Evolutionary conservation across 1,139 yeast genomes (phyloP).

Genomic region (Eremothecium sinecaudum): DNA sequence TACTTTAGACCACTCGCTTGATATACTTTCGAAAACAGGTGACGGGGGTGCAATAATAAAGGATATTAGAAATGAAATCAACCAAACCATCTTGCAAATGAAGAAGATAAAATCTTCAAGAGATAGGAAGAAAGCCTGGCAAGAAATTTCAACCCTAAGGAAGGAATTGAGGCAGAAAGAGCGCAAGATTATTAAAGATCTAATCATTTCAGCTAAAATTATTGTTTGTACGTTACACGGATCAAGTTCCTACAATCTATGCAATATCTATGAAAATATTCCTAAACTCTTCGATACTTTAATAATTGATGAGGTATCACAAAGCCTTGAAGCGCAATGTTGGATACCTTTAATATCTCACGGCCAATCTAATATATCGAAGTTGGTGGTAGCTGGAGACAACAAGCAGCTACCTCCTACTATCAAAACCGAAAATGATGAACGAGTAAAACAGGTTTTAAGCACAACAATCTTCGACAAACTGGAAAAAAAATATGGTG

Average conservation of each 20-base stretch:
- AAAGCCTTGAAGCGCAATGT: conserved; percentile 88
- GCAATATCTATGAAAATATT: conserved; percentile 36
- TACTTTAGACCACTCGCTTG: conserved; percentile 66
- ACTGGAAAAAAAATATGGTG: conserved; percentile 44
- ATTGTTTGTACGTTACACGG: conserved; percentile 83
- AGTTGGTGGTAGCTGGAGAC: conserved; percentile 75
- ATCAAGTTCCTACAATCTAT: conserved; percentile 62
- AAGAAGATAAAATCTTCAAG: conserved; percentile 57
- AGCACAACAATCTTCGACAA: conserved; percentile 74
- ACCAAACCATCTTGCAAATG: conserved; percentile 45
- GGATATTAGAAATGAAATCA: conserved; percentile 67
- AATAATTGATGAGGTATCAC: conserved; percentile 92
- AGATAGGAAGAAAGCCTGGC: conserved; percentile 60
- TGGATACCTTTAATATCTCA: conserved; percentile 87
- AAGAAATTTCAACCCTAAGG: conserved; percentile 56
- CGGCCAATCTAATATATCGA: conserved; percentile 40
- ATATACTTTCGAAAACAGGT: conserved; percentile 54
- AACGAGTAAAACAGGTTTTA: conserved; percentile 33
- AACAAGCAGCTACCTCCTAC: conserved; percentile 83
- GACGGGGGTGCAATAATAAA: conserved; percentile 54
- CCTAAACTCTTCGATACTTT: conserved; percentile 58
- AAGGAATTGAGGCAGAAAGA: conserved; percentile 66
- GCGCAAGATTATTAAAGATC: conserved; percentile 48
- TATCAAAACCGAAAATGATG: conserved; percentile 39
- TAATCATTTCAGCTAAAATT: conserved; percentile 55